phyloP scores from a whole-genome alignment of 345 rosid genomes.

The Murraya paniculata region DNA sequence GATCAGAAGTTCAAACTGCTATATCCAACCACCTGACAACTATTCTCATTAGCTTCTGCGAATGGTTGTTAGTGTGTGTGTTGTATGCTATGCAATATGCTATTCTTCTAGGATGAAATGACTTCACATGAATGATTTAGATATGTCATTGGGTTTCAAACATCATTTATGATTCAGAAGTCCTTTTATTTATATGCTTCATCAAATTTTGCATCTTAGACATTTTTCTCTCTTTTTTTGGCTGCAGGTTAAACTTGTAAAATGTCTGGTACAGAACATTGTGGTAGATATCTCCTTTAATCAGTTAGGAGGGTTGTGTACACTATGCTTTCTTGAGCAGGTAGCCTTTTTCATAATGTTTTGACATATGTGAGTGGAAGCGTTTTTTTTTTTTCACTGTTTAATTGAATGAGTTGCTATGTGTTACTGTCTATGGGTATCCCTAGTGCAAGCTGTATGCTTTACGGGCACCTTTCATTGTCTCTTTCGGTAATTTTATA shows the following conservation, averaged over 20 bases:
- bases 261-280: constrained; percentile 77
- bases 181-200: neutral
- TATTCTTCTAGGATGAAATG: neutral
- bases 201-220: constrained; percentile 3
- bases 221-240: constrained; percentile 19
- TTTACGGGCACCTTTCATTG: neutral
- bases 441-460: neutral
- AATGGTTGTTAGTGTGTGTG: neutral
- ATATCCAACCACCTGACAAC: neutral
- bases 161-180: neutral
- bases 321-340: constrained; percentile 94
- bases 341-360: constrained; percentile 35
- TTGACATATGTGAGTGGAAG: constrained; percentile 1
- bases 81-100: neutral
- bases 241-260: constrained; percentile 87
- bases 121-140: neutral
- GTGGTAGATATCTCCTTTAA: constrained; percentile 92
- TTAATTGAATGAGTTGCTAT: neutral
- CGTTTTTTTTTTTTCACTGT: neutral
- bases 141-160: neutral
- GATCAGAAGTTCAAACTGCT: neutral
- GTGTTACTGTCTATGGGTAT: neutral
- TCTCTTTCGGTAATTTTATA: neutral
- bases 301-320: constrained; percentile 78
- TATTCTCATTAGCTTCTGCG: neutral